phyloP scores from a whole-genome alignment of 441 rosid genomes.

The Melastoma candidum region DNA sequence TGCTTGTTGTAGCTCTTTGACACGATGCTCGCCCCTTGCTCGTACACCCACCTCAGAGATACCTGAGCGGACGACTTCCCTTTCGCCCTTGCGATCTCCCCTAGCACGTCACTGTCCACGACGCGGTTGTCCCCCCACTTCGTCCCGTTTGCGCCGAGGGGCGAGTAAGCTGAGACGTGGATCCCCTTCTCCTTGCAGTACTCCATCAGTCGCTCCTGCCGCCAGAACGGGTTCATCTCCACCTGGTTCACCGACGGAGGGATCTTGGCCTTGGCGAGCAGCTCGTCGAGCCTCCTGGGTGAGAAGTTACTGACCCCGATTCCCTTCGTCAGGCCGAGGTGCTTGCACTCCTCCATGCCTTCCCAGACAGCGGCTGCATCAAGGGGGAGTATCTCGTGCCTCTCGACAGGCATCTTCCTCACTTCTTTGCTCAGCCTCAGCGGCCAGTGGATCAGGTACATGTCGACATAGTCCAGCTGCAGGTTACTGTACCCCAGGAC shows the following conservation, averaged over 20 bases:
- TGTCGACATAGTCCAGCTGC: slow-evolving; percentile 14
- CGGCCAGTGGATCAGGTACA: slow-evolving; percentile 22
- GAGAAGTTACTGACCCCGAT: slow-evolving; percentile 21
- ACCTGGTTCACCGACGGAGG: slow-evolving; percentile 20
- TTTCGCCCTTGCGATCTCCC: slow-evolving; percentile 10
- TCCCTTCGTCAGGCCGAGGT: slow-evolving; percentile 18
- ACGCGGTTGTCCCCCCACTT: slow-evolving; percentile 18
- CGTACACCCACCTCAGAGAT: slow-evolving; percentile 15
- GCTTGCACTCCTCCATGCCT: slow-evolving; percentile 22
- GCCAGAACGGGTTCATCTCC: slow-evolving; percentile 21
- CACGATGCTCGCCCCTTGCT: slow-evolving; percentile 20
- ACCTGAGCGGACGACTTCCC: slow-evolving; percentile 20
- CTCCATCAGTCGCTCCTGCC: slow-evolving; percentile 14
- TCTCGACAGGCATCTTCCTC: slow-evolving; percentile 5
- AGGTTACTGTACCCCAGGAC: slow-evolving; percentile 9
- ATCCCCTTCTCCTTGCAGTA: slow-evolving; percentile 16
- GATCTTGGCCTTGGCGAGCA: slow-evolving; percentile 13
- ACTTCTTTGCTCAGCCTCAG: slow-evolving; percentile 15
- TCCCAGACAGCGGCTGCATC: slow-evolving; percentile 17
- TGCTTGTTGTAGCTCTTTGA: slow-evolving; percentile 16
- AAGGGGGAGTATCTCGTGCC: slow-evolving; percentile 10
- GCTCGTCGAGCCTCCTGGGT: slow-evolving; percentile 12
- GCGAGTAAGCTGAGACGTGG: slow-evolving; percentile 16
- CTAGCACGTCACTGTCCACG: slow-evolving; percentile 6
- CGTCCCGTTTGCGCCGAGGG: slow-evolving; percentile 14